A percentile compares a stretch with the other conserved stretches of the same genome.
Conservation (phyloP, 352 stramenopile species). For the Phytophthora brassicae region DNA sequence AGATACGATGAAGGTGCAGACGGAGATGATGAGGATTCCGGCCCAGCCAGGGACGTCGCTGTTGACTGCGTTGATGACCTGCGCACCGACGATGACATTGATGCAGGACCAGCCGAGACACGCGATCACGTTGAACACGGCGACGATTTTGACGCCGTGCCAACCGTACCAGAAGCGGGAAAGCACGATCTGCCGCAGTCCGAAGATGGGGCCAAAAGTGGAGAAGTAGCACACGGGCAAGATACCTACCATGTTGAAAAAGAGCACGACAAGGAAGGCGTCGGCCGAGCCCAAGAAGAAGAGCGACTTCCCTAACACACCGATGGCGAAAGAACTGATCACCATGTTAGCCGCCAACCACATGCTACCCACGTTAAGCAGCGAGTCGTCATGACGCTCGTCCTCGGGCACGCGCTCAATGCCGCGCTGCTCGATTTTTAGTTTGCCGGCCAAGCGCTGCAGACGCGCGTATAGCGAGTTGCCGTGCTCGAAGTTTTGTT, state of each 20-base stretch:
- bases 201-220: slow-evolving; percentile 45
- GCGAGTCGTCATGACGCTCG: slow-evolving; percentile 42
- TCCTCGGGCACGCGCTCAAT: slow-evolving; percentile 52
- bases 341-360: slow-evolving; percentile 53
- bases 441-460: slow-evolving; percentile 31
- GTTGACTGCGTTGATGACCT: slow-evolving; percentile 54
- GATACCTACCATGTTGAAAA: slow-evolving; percentile 46
- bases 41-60: slow-evolving; percentile 43
- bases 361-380: slow-evolving; percentile 47
- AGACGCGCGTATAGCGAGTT: slow-evolving; percentile 30
- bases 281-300: slow-evolving; percentile 44
- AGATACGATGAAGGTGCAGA: slow-evolving; percentile 45
- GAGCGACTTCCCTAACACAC: slow-evolving; percentile 48
- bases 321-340: slow-evolving; percentile 48
- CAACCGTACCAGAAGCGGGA: slow-evolving; percentile 53
- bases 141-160: slow-evolving; percentile 47
- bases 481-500: slow-evolving; percentile 16
- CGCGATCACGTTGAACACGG: slow-evolving; percentile 46
- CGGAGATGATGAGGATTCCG: slow-evolving; percentile 49
- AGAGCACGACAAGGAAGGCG: slow-evolving; percentile 45
- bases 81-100: slow-evolving; percentile 50
- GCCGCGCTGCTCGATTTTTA: slow-evolving; percentile 48
- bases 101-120: slow-evolving; percentile 48
- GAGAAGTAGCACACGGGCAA: slow-evolving; percentile 50
- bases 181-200: slow-evolving; percentile 51